phyloP scores from a whole-genome alignment of 257 asterid species.

The Ilex asprella region DNA sequence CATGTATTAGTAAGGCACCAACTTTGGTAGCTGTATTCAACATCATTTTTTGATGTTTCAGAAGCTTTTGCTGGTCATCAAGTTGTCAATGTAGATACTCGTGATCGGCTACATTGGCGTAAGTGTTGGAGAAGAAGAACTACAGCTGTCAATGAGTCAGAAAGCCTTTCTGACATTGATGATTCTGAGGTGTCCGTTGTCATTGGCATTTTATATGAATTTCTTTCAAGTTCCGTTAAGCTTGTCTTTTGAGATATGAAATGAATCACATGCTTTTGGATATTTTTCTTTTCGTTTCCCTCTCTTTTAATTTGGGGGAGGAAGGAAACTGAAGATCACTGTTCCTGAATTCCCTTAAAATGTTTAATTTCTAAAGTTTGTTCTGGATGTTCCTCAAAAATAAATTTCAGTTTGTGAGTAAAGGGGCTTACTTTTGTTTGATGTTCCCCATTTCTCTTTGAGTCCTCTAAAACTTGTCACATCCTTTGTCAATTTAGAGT shows the following conservation, averaged over 20 bases:
- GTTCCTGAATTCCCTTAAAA: no score
- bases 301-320: conserved; percentile 6
- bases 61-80: conserved; percentile 21
- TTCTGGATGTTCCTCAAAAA: no score
- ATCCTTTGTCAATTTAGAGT: no score
- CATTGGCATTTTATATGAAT: conserved; percentile 1
- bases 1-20: no score
- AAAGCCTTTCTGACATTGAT: conserved; percentile 40
- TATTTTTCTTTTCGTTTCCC: conserved; percentile 6
- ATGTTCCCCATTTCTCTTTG: no score
- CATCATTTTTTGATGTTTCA: conserved; percentile 14
- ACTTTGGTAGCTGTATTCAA: neutral
- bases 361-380: no score
- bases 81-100: conserved; percentile 10
- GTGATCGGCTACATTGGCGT: conserved; percentile 10
- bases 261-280: neutral
- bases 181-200: conserved; percentile 44
- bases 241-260: neutral
- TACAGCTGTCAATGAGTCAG: conserved; percentile 16
- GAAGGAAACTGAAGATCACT: no score
- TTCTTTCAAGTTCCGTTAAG: neutral
- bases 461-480: no score
- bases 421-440: no score
- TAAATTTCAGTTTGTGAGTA: no score
- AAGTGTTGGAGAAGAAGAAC: conserved; percentile 11